Base-by-base conservation (phyloP, 2,329 filamentous ascomycete genomes). In the Microthyrium microscopicum region DNA sequence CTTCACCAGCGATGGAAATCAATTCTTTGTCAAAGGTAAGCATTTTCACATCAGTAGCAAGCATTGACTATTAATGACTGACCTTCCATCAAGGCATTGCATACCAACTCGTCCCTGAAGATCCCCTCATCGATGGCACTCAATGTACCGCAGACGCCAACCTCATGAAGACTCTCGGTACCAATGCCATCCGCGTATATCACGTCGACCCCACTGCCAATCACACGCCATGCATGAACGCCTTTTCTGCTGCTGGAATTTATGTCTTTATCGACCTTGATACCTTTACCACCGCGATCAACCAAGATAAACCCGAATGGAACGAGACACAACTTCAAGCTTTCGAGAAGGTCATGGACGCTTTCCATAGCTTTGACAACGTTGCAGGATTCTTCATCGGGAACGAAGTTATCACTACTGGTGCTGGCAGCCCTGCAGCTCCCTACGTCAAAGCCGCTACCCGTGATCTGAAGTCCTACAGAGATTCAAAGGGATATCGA, bases 141-240 rank as follows among this genome's bases (percentile, higher is more conserved):
- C 84, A 92, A 60, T 91, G 82, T 60, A 54, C 66, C 45, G 70
- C 73, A 43, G 84, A 93, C 58, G 75, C 76, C 26, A 52, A 60
- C 12, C 64, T 85, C 48, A 91, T 92, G 79, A 68, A 80, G 52
- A 70, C 73, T 13, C 62, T 93, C 34, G 82, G 81, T 40, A 71
- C 78, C 50, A 92, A 92, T 52, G 67, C 77, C 20, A 83, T 92
- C 47, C 80, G 84, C 37, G 78, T 89, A 38, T 93, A 93, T 55
- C 82, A 92, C 49, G 81, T 93, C 40, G 76, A 91, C 46, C 60
- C 79, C 2, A 52, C 56, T 3, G 70, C 59, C 20, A 61, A 87
- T 50, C 85, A 93, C 54, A 64, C 69, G 37, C 75, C 66, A 15
- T 93, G 83, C 59, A 91, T 93, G 81, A 64, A 64, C 34, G 75